Conservation (phyloP, 768 basidiomycete species). For the Kondoa subrosea region DNA sequence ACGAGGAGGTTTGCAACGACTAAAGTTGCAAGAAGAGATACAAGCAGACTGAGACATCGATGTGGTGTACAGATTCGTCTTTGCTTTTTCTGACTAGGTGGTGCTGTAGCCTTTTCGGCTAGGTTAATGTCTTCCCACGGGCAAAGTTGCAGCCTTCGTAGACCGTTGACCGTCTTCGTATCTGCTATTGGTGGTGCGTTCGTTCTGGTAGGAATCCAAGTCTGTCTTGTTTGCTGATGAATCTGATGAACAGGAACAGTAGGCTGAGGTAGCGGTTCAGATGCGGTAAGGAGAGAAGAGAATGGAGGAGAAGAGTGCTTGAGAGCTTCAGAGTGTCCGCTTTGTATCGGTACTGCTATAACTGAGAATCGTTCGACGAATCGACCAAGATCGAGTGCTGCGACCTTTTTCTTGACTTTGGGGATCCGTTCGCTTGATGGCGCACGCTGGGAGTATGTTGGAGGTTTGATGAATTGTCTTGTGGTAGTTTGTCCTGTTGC, state of each 20-base stretch:
- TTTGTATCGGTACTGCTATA: background rate
- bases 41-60: background rate
- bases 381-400: background rate
- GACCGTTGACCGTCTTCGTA: background rate
- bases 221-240: background rate
- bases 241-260: background rate
- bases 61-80: background rate
- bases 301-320: background rate
- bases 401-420: background rate
- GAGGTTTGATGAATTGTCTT: background rate
- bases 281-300: background rate
- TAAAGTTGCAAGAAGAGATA: background rate
- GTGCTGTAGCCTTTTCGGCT: background rate
- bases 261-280: background rate
- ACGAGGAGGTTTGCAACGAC: background rate
- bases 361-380: background rate
- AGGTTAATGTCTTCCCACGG: background rate
- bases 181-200: background rate
- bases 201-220: background rate
- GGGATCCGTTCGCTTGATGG: background rate
- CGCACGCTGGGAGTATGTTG: background rate
- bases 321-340: background rate
- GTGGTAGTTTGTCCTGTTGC: background rate
- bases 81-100: background rate
- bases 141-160: background rate